Conservation (phyloP, 495 filamentous ascomycete genomes). For the Tuber borchii region DNA sequence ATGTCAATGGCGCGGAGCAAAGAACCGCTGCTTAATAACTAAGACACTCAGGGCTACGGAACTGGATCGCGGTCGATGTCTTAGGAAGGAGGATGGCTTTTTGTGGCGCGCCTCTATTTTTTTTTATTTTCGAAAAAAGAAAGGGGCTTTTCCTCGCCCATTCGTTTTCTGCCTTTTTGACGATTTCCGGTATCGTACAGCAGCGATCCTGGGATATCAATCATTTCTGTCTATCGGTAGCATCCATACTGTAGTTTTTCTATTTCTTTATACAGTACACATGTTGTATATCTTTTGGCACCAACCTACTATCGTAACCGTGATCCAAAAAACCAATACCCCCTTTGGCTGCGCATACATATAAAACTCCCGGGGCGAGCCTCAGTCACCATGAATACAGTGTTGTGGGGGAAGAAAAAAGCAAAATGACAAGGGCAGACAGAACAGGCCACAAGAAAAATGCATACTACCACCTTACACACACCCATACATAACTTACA, state of each 20-base stretch:
- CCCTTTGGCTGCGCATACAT: background rate
- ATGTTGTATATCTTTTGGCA: background rate
- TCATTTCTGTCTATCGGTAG: background rate
- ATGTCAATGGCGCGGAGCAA: conserved; percentile 1
- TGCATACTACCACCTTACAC: background rate
- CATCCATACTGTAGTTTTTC: background rate
- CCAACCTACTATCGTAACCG: background rate
- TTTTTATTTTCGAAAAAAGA: background rate
- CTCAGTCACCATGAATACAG: background rate
- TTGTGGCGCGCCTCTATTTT: background rate
- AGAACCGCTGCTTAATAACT: background rate
- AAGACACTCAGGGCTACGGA: background rate
- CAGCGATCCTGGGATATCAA: background rate
- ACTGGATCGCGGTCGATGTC: background rate
- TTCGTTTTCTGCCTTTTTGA: background rate
- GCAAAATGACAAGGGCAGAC: background rate
- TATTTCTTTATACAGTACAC: background rate
- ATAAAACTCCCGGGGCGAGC: background rate
- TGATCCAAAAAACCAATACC: background rate
- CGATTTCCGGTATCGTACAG: background rate
- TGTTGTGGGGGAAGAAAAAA: background rate
- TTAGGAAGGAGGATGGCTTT: background rate
- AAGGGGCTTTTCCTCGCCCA: background rate
- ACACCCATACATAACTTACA: background rate
- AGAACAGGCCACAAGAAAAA: background rate